Evolutionary conservation across 78 protist genomes (phyloP), one percentile per base, ranked within the genome.

Genomic region (Dictyostelium intermedium): DNA sequence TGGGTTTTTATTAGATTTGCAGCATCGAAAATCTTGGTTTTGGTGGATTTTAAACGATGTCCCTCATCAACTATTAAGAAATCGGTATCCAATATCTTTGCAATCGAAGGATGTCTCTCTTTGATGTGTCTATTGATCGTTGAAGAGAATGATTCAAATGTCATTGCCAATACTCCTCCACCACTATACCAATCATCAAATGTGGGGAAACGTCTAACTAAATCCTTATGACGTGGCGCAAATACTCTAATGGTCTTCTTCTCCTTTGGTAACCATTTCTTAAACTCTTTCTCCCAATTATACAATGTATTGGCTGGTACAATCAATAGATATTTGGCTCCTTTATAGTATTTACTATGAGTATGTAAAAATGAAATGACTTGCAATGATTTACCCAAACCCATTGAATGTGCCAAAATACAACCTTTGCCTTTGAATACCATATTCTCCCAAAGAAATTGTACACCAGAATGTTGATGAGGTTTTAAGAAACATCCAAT

Each of bases 361-460:
- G 96, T 80, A n/a, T 82, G 82, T 23, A 93, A 5, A 79, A 92
- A 89, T 20, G 95, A 1, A 34, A 92, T 39, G 0, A 87, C 72
- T 35, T 95, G 96, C 4, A 95, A 32, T 7, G 98, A 82, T 81
- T 98, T 98, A 35, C 99, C 99, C 1, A 98, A 73, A 10, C 99
- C 99, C 99, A 97, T 97, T 25, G 97, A 78, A 70, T 97, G 98
- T 13, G 98, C 98, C 7, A 97, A 86, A 6, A 97, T 80, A 53
- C 97, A 95, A 61, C 98, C 98, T 32, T 53, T 72, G 9, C 76
- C 66, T 69, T 81, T 69, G 73, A 6, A 10, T 10, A 93, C 91
- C 18, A 95, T 16, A 30, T 77, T 73, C 1, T 76, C 82, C 96
- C 97, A 97, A 81, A 96, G 43, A 87, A 96, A 97, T 30, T 73